Conservation (phyloP, 1,139 yeast species). For the Blastobotrys aristatus region DNA sequence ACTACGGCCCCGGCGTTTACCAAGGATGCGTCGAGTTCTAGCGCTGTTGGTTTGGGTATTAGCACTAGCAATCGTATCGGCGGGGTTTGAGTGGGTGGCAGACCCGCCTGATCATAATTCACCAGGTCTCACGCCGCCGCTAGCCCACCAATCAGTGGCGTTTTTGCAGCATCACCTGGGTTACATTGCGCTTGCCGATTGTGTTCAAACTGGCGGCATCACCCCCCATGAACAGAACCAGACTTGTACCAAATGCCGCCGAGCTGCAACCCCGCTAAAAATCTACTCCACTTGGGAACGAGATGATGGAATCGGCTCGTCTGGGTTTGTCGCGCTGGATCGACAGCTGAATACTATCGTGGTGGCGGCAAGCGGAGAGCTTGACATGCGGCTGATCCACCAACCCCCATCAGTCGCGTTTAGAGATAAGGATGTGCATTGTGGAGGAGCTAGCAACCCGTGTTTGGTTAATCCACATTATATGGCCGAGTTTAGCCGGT, state of each 20-base stretch:
- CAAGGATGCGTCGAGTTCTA: slow-evolving; percentile 6
- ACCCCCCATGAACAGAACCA: neutral
- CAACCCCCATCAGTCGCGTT: neutral
- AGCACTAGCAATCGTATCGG: neutral
- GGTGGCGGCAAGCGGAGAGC: neutral
- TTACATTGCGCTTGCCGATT: slow-evolving; percentile 7
- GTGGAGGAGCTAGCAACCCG: neutral
- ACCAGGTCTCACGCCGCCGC: neutral
- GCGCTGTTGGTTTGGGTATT: too few relatives aligned
- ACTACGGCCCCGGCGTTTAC: slow-evolving; percentile 11
- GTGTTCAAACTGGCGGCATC: neutral
- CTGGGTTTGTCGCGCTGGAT: slow-evolving; percentile 7
- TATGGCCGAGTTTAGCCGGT: neutral
- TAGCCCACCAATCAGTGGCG: neutral
- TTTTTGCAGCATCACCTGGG: slow-evolving; percentile 5
- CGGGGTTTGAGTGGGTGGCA: neutral
- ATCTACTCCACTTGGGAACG: neutral
- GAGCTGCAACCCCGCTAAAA: neutral
- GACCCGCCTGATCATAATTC: neutral
- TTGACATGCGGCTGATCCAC: neutral
- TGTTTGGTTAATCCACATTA: neutral
- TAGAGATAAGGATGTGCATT: neutral
- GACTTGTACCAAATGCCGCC: slow-evolving; percentile 2
- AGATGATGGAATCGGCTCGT: neutral
- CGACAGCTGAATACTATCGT: slow-evolving; percentile 1